These are phyloP conservation scores for Paxillus ammoniavirescens DNA, from an alignment of 768 basidiomycete species.

Conservation along the genomic window DNA sequence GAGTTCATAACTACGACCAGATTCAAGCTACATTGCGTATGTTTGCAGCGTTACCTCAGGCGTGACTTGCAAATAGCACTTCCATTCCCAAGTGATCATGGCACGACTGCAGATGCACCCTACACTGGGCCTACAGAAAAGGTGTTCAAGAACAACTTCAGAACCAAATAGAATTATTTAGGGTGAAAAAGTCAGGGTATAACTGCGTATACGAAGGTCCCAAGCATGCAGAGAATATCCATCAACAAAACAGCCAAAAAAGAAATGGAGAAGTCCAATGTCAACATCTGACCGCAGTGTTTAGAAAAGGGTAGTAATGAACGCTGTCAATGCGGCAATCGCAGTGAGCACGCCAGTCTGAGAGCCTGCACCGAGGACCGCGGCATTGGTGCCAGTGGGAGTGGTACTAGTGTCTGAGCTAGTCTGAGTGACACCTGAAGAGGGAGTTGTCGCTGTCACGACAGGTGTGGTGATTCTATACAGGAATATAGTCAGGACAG, in stretches of 20 bases:
- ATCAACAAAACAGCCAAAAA: neutral
- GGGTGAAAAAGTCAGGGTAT: neutral
- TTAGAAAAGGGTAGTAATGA: slow-evolving; percentile 28
- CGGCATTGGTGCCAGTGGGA: slow-evolving; percentile 31
- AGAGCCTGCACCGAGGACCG: slow-evolving; percentile 25
- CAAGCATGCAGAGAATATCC: neutral
- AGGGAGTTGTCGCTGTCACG: slow-evolving; percentile 26
- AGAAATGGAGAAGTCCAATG: neutral
- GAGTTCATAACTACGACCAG: slow-evolving; percentile 15
- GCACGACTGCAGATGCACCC: too few relatives aligned
- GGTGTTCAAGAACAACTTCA: neutral
- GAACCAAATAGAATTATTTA: neutral
- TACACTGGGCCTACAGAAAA: too few relatives aligned
- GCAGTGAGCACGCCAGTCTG: slow-evolving; percentile 34
- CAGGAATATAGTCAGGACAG: neutral
- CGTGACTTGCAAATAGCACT: too few relatives aligned
- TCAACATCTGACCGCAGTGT: neutral
- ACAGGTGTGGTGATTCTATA: slow-evolving; percentile 10
- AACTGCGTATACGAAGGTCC: slow-evolving; percentile 2
- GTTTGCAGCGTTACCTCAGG: neutral
- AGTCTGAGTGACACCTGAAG: slow-evolving; percentile 16
- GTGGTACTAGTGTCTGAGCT: slow-evolving; percentile 26
- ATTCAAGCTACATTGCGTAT: neutral
- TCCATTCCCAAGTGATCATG: too few relatives aligned
- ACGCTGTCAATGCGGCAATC: slow-evolving; percentile 34